Base-by-base conservation (phyloP, 257 asterid species). In the Fraxinus excelsior region DNA sequence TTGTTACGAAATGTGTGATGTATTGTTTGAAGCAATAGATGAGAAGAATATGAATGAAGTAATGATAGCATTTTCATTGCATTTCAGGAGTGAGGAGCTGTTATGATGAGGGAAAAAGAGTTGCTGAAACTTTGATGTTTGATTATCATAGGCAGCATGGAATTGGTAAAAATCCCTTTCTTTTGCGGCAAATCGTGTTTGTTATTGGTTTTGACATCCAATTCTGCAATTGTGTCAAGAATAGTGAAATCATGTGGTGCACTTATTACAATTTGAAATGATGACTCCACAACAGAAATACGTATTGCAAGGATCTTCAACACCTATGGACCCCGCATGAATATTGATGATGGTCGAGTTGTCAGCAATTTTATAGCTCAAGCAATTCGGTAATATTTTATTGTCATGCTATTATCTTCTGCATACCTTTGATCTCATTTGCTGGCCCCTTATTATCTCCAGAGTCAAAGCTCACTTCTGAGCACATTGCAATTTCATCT, bases 101-200 rank as follows among this genome's bases (percentile, higher is more conserved):
- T 82, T 94, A 94, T 37, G 98, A 94, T 23, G 97, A 94, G 84
- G 98, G 98, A 58, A 94, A 94, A 80, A 82, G 98, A 82, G 97
- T 92, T 2, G 98, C 98, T n/a, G 98, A 94, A 84, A 94, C 98
- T 68, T 82, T 94, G 92, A 94, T 92, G 96, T 92, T 94, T 77
- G 98, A 92, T 85, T 94, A 94, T 81, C 98, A 94, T 69, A 88
- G 98, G 84, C 98, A 94, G 77, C 98, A 94, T 40, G 98, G 98
- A 77, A 86, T 94, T 13, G 98, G 98, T 94, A 85, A 74, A 40
- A 46, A 4, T 5, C 13, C 18, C 72, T 37, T 73, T 62, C 26
- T 76, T 37, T 72, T 29, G 10, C 32, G 11, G n/a, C 56, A 32
- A 62, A 62, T 62, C 76, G 53, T 64, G 0, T 66, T 31, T 73